Evolutionary conservation across 2,329 filamentous ascomycete genomes (phyloP).

Genomic region (Nothophaeocryptopus gaeumannii): DNA sequence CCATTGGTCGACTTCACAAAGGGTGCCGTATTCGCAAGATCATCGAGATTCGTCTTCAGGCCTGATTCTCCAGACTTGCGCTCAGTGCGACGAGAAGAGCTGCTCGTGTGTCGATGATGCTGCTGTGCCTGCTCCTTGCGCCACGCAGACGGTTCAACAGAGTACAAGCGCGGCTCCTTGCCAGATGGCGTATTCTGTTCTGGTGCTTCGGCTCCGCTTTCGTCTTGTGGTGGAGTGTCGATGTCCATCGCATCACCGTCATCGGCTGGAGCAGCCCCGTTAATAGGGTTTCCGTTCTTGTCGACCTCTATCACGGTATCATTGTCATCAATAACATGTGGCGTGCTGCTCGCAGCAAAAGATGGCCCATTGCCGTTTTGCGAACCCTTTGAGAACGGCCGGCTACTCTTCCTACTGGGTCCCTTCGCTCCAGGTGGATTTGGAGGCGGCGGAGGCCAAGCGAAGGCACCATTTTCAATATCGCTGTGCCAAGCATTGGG

Average conservation of each 20-base stretch:
- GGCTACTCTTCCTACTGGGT: constrained; percentile 28
- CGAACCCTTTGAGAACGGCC: constrained; percentile 16
- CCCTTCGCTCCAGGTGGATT: constrained; percentile 32
- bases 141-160: constrained; percentile 34
- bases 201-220: constrained; percentile 7
- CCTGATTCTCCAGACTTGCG: constrained; percentile 10
- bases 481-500: constrained; percentile 45
- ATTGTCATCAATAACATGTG: constrained; percentile 34
- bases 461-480: constrained; percentile 34
- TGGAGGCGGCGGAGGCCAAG: constrained; percentile 27
- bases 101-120: constrained; percentile 21
- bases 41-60: constrained; percentile 39
- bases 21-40: constrained; percentile 46
- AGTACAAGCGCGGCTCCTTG: constrained; percentile 33
- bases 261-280: constrained; percentile 2
- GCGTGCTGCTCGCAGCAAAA: constrained; percentile 22
- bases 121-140: constrained; percentile 25
- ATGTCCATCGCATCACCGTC: constrained; percentile 49
- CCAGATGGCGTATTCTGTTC: constrained; percentile 9
- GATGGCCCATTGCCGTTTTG: constrained; percentile 5
- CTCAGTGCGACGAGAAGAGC: constrained; percentile 13
- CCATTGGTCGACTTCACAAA: constrained; percentile 50
- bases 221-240: constrained; percentile 37
- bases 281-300: constrained; percentile 3
- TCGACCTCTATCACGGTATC: constrained; percentile 24